These are phyloP conservation scores for Hibiscus trionum DNA, from an alignment of 345 rosid species.

Conservation along the genomic window DNA sequence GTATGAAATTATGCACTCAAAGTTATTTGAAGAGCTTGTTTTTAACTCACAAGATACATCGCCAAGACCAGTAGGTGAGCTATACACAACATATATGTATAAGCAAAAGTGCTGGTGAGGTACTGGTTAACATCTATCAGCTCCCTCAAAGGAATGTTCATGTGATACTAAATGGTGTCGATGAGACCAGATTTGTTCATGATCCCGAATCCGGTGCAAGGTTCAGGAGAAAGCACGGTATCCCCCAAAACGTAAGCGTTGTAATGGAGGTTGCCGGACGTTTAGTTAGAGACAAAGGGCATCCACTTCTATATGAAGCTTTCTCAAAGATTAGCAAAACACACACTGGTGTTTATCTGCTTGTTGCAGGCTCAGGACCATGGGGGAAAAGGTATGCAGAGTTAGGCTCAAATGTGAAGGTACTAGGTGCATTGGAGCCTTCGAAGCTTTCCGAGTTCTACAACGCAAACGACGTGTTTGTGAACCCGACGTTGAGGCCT, in stretches of 20 bases:
- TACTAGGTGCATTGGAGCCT: slow-evolving; percentile 48
- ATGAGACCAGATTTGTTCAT: slow-evolving; percentile 36
- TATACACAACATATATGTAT: slow-evolving; percentile 58
- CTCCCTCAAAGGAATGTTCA: slow-evolving; percentile 49
- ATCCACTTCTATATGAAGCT: slow-evolving; percentile 55
- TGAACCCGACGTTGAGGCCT: slow-evolving; percentile 64
- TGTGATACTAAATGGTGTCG: slow-evolving; percentile 72
- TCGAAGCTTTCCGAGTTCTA: slow-evolving; percentile 49
- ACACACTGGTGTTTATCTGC: slow-evolving; percentile 30
- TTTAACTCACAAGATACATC: slow-evolving; percentile 19
- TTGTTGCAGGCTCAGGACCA: slow-evolving; percentile 81
- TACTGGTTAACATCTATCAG: slow-evolving; percentile 51
- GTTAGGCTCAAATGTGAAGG: slow-evolving; percentile 48
- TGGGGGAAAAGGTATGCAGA: slow-evolving; percentile 57
- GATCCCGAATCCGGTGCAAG: slow-evolving; percentile 32
- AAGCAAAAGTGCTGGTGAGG: slow-evolving; percentile 64
- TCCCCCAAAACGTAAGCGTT: slow-evolving; percentile 28
- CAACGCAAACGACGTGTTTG: slow-evolving; percentile 57
- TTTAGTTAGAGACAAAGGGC: slow-evolving; percentile 74
- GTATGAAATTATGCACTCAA: slow-evolving; percentile 75
- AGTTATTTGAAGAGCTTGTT: slow-evolving; percentile 52
- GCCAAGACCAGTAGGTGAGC: slow-evolving; percentile 24
- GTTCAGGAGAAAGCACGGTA: slow-evolving; percentile 37
- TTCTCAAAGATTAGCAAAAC: slow-evolving; percentile 30
- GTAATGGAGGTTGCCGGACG: slow-evolving; percentile 80